Base-by-base conservation (phyloP, 202 grass and related monocot genomes). In the Brachypodium distachyon region DNA sequence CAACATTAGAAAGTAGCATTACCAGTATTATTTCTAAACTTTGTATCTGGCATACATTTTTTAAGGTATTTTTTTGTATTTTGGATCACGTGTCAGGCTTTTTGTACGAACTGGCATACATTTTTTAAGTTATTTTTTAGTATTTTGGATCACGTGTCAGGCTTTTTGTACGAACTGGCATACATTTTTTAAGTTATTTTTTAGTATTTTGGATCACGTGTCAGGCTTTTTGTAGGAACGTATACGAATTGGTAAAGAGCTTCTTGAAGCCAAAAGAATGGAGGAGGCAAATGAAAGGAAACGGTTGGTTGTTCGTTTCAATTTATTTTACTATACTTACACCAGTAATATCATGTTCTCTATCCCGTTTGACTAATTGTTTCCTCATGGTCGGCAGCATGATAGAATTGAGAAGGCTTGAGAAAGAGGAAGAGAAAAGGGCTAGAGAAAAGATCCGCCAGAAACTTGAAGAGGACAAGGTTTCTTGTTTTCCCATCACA, bases 361-460 rank as follows among this genome's bases (percentile, higher is more conserved):
- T 7, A 48, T 80, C 40, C 40, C 33, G 67, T 34, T 43, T 83
- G 9, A 44, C 3, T 74, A 29, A 26, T 53, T 46, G 21, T 61
- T 48, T 67, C 47, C 32, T 3, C 29, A 36, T 33, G 65, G 26
- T 79, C 0, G 72, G 55, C 81, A 98, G 96, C 77, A 88, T 93
- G 48, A 81, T 96, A 83, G 83, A 91, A 80, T 72, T 96, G 61
- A 82, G 92, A 73, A 89, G 85, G 77, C 84, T 83, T 73, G 96
- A 99, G 85, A 99, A 99, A 87, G 96, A 99, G 51, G 92, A 99
- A 53, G 96, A 99, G 72, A 99, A 89, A 74, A 77, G 83, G 81
- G 89, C 92, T 62, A 90, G 91, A 88, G 96, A 90, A 72, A 99
- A 79, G 68, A 99, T 99, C 44, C 96, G 70, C 29, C 96, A 99